Percentiles rank a stretch among this genome's conserved stretches.
Evolutionary conservation across 192 early-diverging fungal species (phyloP).

Genomic region (Coemansia sp.): DNA sequence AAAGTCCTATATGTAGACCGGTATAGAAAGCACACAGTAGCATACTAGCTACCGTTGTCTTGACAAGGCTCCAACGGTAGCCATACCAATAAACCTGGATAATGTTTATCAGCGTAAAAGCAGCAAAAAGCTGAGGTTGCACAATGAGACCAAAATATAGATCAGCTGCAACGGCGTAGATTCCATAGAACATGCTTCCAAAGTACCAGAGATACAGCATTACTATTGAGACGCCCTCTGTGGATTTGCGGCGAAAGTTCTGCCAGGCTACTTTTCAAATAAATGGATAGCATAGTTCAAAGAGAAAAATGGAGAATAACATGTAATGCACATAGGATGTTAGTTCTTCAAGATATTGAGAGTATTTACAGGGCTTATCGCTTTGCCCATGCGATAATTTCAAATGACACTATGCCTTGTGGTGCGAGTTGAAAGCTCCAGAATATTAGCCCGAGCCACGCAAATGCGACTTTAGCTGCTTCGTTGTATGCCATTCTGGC

Average conservation of each 20-base stretch:
- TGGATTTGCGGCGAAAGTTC: conserved; percentile 49
- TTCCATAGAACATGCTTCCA: conserved; percentile 48
- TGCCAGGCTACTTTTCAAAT: conserved; percentile 45
- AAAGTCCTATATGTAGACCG: conserved; percentile 45
- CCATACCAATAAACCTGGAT: conserved; percentile 47
- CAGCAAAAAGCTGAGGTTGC: conserved; percentile 51
- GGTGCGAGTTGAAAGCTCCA: conserved; percentile 56
- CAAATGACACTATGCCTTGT: conserved; percentile 47
- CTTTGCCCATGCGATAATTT: neutral
- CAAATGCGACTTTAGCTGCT: conserved; percentile 37
- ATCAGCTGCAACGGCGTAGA: conserved; percentile 34
- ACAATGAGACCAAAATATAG: conserved; percentile 47
- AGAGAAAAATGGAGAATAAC: neutral
- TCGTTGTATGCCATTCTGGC: conserved; percentile 44
- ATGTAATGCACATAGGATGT: conserved; percentile 13
- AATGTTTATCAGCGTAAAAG: conserved; percentile 49
- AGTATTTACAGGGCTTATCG: neutral
- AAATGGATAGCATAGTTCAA: neutral
- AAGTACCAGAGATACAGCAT: conserved; percentile 54
- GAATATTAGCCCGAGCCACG: conserved; percentile 50
- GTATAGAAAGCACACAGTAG: conserved; percentile 37
- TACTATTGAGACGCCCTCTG: conserved; percentile 39
- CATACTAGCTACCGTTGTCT: neutral
- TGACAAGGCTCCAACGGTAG: conserved; percentile 25
- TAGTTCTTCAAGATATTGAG: conserved; percentile 1